Base-by-base conservation (phyloP, 306 rosid genomes). In the Vigna nakashimae region DNA sequence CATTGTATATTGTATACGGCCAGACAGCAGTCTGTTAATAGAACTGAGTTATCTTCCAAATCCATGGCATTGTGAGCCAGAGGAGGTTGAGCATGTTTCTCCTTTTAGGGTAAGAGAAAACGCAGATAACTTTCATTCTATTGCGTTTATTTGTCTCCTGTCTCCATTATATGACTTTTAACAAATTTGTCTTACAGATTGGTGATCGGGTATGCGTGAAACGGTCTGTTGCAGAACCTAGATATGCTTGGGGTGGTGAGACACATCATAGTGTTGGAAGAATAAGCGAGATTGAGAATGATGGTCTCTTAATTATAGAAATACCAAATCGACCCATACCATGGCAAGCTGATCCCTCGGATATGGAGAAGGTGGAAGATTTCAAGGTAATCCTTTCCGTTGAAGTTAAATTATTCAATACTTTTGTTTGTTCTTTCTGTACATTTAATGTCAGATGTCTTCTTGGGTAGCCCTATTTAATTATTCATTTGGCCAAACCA, bases 21-120 rank as follows among this genome's bases (percentile, higher is more conserved):
- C 98, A 50, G 99, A 95, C 88, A 91, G 99, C 62, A 95, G 99
- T 86, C 82, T 95, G 50, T 76, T 95, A 82, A 79, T 95, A 78
- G 99, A 95, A 57, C 81, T 95, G 79, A 91, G 98, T 87, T 95
- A 95, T 87, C 96, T 92, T 86, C 98, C 97, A 82, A 92, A 85
- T 84, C 99, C 99, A 69, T 95, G 99, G 99, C 98, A 83, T 85
- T 95, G 99, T 89, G 99, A 95, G 83, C 99, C 99, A 64, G 99
- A 95, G 84, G 99, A 95, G 91, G 96, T 95, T 79, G 99, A 95
- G 85, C 96, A 82, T 59, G 99, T 95, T 76, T 71, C 82, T 50
- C 98, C 99, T 34, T 95, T 95, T 81, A 89, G 85, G 92, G 99
- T 92, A 80, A 78, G 88, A 52, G 28, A 52, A 60, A 73, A 66